Percentiles rank a stretch among this genome's conserved stretches.
phyloP scores from a whole-genome alignment of 2,329 filamentous ascomycete species.

The Neocatenulostroma microsporum region DNA sequence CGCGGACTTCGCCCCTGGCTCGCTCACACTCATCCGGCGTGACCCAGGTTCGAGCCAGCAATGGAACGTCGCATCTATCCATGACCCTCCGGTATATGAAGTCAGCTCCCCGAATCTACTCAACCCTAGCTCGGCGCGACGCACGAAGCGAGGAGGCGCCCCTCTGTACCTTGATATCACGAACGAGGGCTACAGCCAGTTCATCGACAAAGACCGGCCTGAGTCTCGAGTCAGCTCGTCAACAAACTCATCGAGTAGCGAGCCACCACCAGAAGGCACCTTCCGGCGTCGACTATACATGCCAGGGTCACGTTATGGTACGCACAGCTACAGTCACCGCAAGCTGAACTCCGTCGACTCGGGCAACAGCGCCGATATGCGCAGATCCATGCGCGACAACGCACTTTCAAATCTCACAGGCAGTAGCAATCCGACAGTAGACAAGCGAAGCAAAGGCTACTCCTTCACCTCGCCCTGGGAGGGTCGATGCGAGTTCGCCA shows the following conservation, averaged over 20 bases:
- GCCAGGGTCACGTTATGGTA: conserved; percentile 36
- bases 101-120: conserved; percentile 36
- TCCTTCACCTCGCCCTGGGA: conserved; percentile 81
- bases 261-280: conserved; percentile 24
- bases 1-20: conserved; percentile 13
- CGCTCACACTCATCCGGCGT: conserved; percentile 44
- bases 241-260: conserved; percentile 16
- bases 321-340: conserved; percentile 35
- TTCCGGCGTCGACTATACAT: conserved; percentile 43
- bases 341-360: conserved; percentile 18
- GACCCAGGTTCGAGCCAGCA: conserved; percentile 43
- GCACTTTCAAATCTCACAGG: conserved; percentile 12
- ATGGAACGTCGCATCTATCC: conserved; percentile 45
- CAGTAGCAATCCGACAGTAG: conserved; percentile 9
- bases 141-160: conserved; percentile 32
- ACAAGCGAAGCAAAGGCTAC: conserved; percentile 56
- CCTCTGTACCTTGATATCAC: conserved; percentile 48
- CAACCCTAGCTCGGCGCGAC: conserved; percentile 17
- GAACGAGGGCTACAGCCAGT: conserved; percentile 54
- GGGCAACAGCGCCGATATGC: conserved; percentile 5
- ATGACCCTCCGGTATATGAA: conserved; percentile 38
- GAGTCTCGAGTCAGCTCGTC: conserved; percentile 23
- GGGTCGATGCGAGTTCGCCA: conserved; percentile 76
- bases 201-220: conserved; percentile 34
- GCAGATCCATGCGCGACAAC: conserved; percentile 10